Evolutionary conservation across 2,329 filamentous ascomycete genomes (phyloP).

Genomic region (Trichoderma pleuroti): DNA sequence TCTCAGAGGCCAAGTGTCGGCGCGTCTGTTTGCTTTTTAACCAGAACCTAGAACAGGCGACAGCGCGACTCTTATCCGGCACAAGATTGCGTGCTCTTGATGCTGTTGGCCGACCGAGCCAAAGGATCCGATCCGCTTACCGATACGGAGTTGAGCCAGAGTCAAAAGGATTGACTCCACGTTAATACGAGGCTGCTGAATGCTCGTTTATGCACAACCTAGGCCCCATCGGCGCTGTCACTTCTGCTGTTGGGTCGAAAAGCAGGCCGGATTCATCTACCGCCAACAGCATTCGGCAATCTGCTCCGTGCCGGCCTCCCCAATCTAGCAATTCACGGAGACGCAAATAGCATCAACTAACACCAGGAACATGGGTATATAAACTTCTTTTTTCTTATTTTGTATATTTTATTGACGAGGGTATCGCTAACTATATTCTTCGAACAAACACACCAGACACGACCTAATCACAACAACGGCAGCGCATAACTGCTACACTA

Average conservation of each 20-base stretch:
- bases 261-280: background rate
- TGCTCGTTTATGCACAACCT: slow-evolving; percentile 12
- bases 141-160: background rate
- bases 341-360: background rate
- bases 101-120: background rate
- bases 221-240: background rate
- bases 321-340: background rate
- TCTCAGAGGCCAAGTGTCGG: background rate
- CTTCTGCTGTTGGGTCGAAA: background rate
- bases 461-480: background rate
- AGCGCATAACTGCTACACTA: background rate
- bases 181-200: slow-evolving; percentile 1
- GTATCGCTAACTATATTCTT: background rate
- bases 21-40: background rate
- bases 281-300: background rate
- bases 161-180: background rate
- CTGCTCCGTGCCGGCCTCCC: background rate
- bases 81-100: slow-evolving; percentile 3
- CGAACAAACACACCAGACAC: background rate
- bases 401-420: background rate
- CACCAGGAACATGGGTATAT: background rate
- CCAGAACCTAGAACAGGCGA: background rate
- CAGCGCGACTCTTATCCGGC: background rate
- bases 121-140: background rate
- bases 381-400: background rate